Base-by-base conservation (phyloP, 2,329 filamentous ascomycete genomes). In the Fusarium paranaense region DNA sequence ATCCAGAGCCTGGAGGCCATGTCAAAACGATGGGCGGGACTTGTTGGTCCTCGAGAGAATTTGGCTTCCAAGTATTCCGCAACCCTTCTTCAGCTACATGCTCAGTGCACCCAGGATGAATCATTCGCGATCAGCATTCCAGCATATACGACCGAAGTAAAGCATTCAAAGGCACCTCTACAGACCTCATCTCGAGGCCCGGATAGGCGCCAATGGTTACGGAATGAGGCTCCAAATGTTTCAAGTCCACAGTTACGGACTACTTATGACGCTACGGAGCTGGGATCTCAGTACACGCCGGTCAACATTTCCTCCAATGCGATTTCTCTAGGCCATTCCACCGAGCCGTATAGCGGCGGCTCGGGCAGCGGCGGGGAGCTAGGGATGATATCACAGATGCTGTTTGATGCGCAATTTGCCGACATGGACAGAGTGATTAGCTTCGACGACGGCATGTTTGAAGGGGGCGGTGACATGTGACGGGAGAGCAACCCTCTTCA, bases 371-470 rank as follows among this genome's bases (percentile, higher is more conserved):
- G 58, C 4, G 47, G 27, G 13, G 64, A 66, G 16, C 14, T 66
- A 16, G 64, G 64, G 8, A 62, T 66, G 58, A 66, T 66, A 42
- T 66, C 78, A 0, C 87, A 85, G 67, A 94, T 91, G 18, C 88
- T 88, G 2, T 87, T 82, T 92, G 90, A 94, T 37, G 92, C 83
- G 65, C 85, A 81, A 25, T 86, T 70, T 0, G 88, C 88, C 0
- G 85, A 85, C 0, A 87, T 85, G 0, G 87, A 85, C 13, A 79
- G 80, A 0, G 85, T 84, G 0, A 85, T 73, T 2, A 82, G 78
- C 42, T 85, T 77, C 60, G 83, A 69, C 4, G 89, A 88, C 0
- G 91, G 91, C 0, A 93, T 62, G 22, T 66, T 66, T 38, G 52
- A 54, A 16, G 35, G 61, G 59, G 59, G 25, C 9, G 18, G 47